Conservation (phyloP, 257 asterid genomes). For the Cinchona pubescens region DNA sequence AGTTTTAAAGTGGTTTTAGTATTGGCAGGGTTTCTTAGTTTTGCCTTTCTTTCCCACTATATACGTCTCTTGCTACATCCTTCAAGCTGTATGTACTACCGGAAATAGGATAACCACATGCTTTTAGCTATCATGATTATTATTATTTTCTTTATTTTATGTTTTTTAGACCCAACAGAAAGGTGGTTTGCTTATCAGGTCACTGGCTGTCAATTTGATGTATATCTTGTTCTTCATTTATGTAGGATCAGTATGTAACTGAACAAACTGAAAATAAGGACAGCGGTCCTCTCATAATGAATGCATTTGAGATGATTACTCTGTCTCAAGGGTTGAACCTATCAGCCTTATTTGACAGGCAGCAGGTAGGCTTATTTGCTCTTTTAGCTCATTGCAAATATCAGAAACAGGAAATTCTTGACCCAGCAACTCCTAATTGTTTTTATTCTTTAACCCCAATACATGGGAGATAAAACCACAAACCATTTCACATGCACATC, state of each 20-base stretch:
- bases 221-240: slow-evolving; percentile 16
- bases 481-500: not conserved
- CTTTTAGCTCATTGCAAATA: not conserved
- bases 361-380: slow-evolving; percentile 51
- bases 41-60: not conserved
- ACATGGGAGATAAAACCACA: not conserved
- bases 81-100: not conserved
- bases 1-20: not conserved
- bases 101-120: not conserved
- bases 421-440: not conserved
- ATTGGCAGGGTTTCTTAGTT: not conserved
- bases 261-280: slow-evolving; percentile 51
- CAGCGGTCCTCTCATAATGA: slow-evolving; percentile 80
- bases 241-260: slow-evolving; percentile 79
- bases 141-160: not conserved
- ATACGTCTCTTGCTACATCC: not conserved
- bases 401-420: not conserved
- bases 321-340: slow-evolving; percentile 94
- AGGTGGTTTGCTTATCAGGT: not conserved
- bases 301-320: slow-evolving; percentile 97
- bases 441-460: too few relatives aligned
- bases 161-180: not conserved
- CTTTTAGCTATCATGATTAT: not conserved
- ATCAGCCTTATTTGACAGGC: slow-evolving; percentile 91
- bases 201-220: not conserved